Conservation (phyloP, 371 early-diverging fungal genomes). For the Syncephalastrum monosporum region DNA sequence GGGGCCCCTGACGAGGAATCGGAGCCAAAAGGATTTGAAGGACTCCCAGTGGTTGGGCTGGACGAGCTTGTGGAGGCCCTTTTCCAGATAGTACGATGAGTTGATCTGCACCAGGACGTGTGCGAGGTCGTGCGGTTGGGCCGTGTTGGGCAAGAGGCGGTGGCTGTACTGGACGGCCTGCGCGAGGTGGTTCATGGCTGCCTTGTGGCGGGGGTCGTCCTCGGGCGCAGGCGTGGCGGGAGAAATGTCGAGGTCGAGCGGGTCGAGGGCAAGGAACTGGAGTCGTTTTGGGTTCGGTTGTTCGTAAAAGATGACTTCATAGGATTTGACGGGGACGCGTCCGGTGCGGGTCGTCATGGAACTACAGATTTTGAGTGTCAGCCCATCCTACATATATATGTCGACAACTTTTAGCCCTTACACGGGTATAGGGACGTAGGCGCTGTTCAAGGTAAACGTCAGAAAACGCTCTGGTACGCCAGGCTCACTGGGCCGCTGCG, state of each 20-base stretch:
- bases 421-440: conserved; percentile 36
- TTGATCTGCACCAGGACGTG: conserved; percentile 33
- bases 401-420: conserved; percentile 8
- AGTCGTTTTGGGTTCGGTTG: conserved; percentile 63
- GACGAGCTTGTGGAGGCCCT: conserved; percentile 24
- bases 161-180: too few species aligned
- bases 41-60: too few species aligned
- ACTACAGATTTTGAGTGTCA: conserved; percentile 9
- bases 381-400: too few species aligned
- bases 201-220: background rate
- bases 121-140: too few species aligned
- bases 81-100: conserved; percentile 49
- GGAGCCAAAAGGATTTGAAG: conserved; percentile 6
- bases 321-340: conserved; percentile 6
- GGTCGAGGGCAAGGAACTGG: conserved; percentile 72
- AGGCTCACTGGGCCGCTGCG: background rate
- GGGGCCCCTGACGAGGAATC: too few species aligned
- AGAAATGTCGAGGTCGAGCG: conserved; percentile 72
- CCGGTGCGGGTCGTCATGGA: conserved; percentile 12
- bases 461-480: conserved; percentile 5
- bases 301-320: conserved; percentile 60
- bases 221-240: conserved; percentile 34
- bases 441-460: conserved; percentile 22
- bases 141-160: too few species aligned
- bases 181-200: too few species aligned